Conservation (phyloP, 306 rosid genomes). For the Sophora flavescens region DNA sequence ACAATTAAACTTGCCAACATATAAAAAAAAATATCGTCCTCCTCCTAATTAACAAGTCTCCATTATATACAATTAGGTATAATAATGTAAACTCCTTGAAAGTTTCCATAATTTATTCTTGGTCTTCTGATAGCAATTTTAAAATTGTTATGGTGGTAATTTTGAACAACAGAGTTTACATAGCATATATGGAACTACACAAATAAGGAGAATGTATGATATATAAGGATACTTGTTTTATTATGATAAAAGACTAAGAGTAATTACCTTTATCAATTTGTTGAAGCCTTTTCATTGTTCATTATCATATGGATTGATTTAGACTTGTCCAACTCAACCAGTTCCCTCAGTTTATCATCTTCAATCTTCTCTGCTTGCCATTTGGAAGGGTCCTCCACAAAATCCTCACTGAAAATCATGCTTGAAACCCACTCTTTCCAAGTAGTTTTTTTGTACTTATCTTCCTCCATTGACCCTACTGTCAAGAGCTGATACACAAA, state of each 20-base stretch:
- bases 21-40: neutral
- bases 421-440: conserved; percentile 98
- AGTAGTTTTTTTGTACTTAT: conserved; percentile 76
- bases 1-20: neutral
- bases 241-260: neutral
- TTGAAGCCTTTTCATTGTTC: conserved; percentile 95
- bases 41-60: neutral
- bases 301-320: conserved; percentile 91
- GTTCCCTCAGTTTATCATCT: conserved; percentile 83
- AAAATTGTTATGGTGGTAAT: neutral
- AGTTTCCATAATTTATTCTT: neutral
- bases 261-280: conserved; percentile 60
- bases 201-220: neutral
- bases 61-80: neutral
- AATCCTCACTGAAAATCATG: conserved; percentile 93
- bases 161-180: neutral
- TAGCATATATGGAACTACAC: neutral
- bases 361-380: conserved; percentile 95
- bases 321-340: conserved; percentile 76
- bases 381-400: conserved; percentile 86
- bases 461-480: conserved; percentile 85
- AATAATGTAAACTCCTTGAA: neutral
- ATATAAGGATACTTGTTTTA: neutral
- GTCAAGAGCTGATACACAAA: conserved; percentile 87
- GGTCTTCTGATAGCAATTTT: neutral